Conservation (phyloP, 208 protist genomes). For the Wallacemonas sp. region DNA sequence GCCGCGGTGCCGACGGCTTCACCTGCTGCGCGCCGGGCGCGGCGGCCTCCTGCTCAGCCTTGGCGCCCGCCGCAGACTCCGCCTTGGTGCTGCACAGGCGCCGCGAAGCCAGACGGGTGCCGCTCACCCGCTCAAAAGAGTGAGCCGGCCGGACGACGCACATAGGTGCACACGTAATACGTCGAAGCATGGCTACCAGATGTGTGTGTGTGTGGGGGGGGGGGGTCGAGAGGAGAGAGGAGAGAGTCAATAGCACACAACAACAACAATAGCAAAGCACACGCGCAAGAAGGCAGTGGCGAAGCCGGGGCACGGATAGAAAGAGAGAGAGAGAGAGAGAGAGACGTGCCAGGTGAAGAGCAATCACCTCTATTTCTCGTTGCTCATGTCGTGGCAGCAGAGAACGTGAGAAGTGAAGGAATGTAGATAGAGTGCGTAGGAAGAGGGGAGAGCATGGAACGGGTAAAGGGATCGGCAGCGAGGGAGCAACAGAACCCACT, state of each 20-base stretch:
- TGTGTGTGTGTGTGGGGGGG: background rate
- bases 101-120: background rate
- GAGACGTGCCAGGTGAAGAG: background rate
- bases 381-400: no score
- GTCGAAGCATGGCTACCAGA: constrained; percentile 18
- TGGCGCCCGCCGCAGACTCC: constrained; percentile 13
- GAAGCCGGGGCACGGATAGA: background rate
- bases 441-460: no score
- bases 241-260: no score
- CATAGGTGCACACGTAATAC: background rate
- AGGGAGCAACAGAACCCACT: no score
- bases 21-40: constrained; percentile 17
- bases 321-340: background rate
- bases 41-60: constrained; percentile 24
- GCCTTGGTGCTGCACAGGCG: constrained; percentile 28
- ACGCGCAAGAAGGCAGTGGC: constrained; percentile 2
- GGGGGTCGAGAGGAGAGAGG: no score
- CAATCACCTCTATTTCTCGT: no score
- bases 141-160: background rate
- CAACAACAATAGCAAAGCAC: no score
- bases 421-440: no score
- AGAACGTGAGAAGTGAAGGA: no score
- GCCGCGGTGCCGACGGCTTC: constrained; percentile 20
- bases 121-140: background rate
- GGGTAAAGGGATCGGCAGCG: no score